Conservation (phyloP, 805 yeast species). For the Scheffersomyces stipitis region DNA sequence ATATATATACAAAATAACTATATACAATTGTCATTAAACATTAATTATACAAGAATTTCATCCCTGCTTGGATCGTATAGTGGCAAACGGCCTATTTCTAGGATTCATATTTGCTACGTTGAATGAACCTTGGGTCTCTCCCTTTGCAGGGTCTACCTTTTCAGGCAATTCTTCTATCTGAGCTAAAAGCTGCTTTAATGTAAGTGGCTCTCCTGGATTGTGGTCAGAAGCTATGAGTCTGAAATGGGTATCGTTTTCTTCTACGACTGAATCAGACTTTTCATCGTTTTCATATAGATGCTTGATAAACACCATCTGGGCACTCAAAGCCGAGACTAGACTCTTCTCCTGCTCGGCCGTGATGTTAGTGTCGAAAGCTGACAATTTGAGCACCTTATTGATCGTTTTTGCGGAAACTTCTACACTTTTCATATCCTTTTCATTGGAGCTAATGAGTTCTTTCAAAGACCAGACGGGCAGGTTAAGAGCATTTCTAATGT, state of each 20-base stretch:
- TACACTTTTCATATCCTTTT: slow-evolving; percentile 2
- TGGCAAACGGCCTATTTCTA: slow-evolving; percentile 2
- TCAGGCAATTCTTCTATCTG: slow-evolving; percentile 3
- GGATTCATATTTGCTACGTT: slow-evolving; percentile 3
- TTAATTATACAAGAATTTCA: background rate
- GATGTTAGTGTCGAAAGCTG: slow-evolving; percentile 45
- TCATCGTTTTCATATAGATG: slow-evolving; percentile 35
- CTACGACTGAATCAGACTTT: slow-evolving; percentile 5
- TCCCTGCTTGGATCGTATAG: background rate
- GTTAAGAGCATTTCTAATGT: background rate
- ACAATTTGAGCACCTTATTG: slow-evolving; percentile 41
- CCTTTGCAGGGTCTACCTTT: slow-evolving; percentile 8
- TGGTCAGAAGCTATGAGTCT: slow-evolving; percentile 37
- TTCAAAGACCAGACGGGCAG: slow-evolving; percentile 12
- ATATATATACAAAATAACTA: too few relatives aligned
- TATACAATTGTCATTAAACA: background rate
- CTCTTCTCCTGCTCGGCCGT: slow-evolving; percentile 23
- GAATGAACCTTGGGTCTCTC: slow-evolving; percentile 8
- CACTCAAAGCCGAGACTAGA: slow-evolving; percentile 36
- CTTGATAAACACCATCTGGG: slow-evolving; percentile 52
- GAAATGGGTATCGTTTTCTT: slow-evolving; percentile 25
- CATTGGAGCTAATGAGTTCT: slow-evolving; percentile 7
- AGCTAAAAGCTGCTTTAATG: slow-evolving; percentile 14
- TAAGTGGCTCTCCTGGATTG: slow-evolving; percentile 19
- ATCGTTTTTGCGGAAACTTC: slow-evolving; percentile 16